Base-by-base conservation (phyloP, 345 rosid genomes). In the Pugionium cornutum region DNA sequence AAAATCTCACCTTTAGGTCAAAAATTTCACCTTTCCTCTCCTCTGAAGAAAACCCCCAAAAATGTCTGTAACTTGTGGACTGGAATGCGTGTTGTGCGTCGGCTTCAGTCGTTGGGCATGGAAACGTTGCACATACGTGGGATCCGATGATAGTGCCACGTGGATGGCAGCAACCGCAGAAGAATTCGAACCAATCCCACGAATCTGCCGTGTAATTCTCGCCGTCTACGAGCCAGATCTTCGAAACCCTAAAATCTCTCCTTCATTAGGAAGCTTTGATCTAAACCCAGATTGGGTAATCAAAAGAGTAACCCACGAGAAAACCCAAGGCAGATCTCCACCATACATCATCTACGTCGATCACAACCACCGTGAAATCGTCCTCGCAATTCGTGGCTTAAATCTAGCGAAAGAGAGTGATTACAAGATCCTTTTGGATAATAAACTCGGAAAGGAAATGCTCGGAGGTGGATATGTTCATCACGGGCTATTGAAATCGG, bases 51-150 rank as follows among this genome's bases (percentile, higher is more conserved):
- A 5, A 1, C 2, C 10, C 31, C 6, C 30, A 6, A 35, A 47
- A 66, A 87, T 88, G 97, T 88, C 95, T 1, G 78, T 86, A 1
- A n/a, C 80, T 9, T 90, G 99, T 77, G 97, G 95, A 6, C 77
- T 78, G 1, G 95, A 81, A 64, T 85, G 87, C 61, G 92, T 86
- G 2, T 31, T 90, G 28, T 48, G 79, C 26, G 58, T 90, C 0
- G 97, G 97, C 4, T 94, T 77, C 74, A 53, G 78, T 11, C 82
- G 96, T 2, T 94, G 99, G 99, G 81, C 83, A 9, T 90, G 99
- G 96, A 94, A 88, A 78, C 92, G 97, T 9, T 94, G 96, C 78
- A 85, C 95, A 53, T 59, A 88, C 75, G 76, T 85, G 2, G 95
- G 96, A 45, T 87, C 96, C 26, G 76, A 90, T 74, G 96, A 90